Percentiles rank a stretch among this genome's conserved stretches.
phyloP scores from a whole-genome alignment of 1,139 yeast species.

The Wickerhamomyces sp. region DNA sequence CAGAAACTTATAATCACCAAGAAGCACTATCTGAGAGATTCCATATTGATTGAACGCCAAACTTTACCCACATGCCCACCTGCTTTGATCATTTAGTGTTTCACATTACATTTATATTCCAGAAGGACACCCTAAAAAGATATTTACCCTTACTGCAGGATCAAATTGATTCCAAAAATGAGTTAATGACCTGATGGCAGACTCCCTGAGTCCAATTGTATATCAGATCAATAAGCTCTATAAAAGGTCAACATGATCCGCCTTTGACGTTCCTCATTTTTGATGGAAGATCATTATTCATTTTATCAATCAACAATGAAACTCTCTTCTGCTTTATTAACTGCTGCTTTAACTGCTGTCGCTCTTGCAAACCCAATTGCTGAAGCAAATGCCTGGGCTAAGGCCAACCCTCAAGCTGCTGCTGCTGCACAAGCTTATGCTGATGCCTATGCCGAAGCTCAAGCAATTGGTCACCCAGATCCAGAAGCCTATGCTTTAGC shows the following conservation, averaged over 20 bases:
- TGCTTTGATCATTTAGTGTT: neutral
- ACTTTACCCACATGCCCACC: neutral
- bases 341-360: conserved; percentile 6
- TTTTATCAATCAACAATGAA: conserved; percentile 2
- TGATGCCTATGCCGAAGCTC: conserved; percentile 13
- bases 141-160: too few relatives aligned
- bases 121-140: too few relatives aligned
- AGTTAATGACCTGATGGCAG: too few relatives aligned
- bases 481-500: conserved; percentile 18
- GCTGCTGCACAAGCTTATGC: conserved; percentile 14
- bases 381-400: conserved; percentile 12
- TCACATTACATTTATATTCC: too few relatives aligned
- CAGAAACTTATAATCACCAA: too few relatives aligned
- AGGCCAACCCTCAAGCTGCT: conserved; percentile 11
- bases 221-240: too few relatives aligned
- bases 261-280: neutral
- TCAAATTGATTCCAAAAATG: too few relatives aligned
- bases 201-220: too few relatives aligned
- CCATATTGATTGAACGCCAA: too few relatives aligned
- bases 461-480: conserved; percentile 15
- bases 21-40: too few relatives aligned
- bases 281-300: neutral
- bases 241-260: neutral
- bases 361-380: conserved; percentile 12
- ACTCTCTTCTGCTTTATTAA: conserved; percentile 4